A percentile compares a stretch with the other conserved stretches of the same genome.
phyloP scores from a whole-genome alignment of 495 filamentous ascomycete species.

The Neurospora sp. region DNA sequence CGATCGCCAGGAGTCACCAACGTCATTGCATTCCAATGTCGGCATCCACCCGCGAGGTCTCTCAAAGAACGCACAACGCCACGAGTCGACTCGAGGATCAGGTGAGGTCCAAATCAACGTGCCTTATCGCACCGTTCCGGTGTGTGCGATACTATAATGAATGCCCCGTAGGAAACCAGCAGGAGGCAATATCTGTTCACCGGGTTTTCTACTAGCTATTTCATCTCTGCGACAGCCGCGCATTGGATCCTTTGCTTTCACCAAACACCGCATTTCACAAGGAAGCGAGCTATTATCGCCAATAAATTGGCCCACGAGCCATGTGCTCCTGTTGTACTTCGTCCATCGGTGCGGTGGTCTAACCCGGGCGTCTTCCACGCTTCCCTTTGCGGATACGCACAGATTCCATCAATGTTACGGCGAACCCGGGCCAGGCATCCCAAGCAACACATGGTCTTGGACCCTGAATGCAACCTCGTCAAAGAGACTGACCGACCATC shows the following conservation, averaged over 20 bases:
- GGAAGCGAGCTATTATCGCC: neutral
- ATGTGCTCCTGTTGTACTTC: neutral
- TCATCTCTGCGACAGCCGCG: neutral
- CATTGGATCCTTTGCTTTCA: neutral
- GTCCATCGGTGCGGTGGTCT: neutral
- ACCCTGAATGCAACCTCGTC: neutral
- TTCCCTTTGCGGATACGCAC: neutral
- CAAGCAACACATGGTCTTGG: neutral
- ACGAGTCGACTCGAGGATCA: neutral
- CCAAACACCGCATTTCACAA: neutral
- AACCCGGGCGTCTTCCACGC: neutral
- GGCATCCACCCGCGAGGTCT: neutral
- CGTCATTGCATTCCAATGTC: neutral
- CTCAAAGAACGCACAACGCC: neutral
- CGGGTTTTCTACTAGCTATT: neutral
- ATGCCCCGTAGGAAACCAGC: neutral
- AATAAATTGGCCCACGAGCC: neutral
- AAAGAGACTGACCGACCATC: neutral
- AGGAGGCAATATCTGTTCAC: neutral
- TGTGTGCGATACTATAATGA: neutral
- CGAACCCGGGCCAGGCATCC: neutral
- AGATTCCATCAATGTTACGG: neutral
- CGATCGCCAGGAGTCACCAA: neutral
- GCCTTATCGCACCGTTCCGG: neutral
- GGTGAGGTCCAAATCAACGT: neutral